phyloP scores from a whole-genome alignment of 257 asterid species.

The Forsythia viridissima region DNA sequence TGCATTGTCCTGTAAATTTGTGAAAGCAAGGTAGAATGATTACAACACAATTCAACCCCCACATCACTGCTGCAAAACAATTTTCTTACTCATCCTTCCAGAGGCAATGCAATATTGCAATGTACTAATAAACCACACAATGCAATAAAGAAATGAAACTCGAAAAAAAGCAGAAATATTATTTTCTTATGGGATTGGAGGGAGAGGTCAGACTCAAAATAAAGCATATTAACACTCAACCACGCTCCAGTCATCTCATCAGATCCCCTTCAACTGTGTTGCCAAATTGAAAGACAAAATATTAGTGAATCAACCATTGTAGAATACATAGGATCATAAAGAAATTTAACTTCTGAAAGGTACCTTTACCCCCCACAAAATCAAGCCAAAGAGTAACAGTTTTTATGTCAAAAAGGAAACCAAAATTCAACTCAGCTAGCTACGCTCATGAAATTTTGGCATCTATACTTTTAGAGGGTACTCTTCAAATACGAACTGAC shows the following conservation, averaged over 20 bases:
- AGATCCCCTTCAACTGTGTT: background rate
- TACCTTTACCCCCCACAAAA: too few species aligned
- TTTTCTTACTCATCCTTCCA: conserved; percentile 7
- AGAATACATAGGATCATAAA: background rate
- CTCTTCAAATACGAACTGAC: background rate
- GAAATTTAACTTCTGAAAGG: background rate
- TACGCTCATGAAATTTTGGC: background rate
- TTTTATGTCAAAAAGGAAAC: background rate
- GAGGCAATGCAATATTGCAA: background rate
- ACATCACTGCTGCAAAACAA: background rate
- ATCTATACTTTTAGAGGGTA: background rate
- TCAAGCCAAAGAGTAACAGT: background rate
- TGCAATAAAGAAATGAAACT: background rate
- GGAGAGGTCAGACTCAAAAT: background rate
- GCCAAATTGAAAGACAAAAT: too few species aligned
- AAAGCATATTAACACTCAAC: too few species aligned
- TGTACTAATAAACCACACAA: background rate
- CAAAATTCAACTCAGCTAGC: background rate
- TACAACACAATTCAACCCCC: background rate
- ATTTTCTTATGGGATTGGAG: background rate
- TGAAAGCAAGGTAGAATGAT: background rate
- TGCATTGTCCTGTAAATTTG: conserved; percentile 75
- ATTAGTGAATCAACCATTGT: background rate
- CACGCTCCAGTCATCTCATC: background rate
- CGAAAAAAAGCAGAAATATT: background rate